Base-by-base conservation (phyloP, 345 rosid genomes). In the Arabidopsis suecica region DNA sequence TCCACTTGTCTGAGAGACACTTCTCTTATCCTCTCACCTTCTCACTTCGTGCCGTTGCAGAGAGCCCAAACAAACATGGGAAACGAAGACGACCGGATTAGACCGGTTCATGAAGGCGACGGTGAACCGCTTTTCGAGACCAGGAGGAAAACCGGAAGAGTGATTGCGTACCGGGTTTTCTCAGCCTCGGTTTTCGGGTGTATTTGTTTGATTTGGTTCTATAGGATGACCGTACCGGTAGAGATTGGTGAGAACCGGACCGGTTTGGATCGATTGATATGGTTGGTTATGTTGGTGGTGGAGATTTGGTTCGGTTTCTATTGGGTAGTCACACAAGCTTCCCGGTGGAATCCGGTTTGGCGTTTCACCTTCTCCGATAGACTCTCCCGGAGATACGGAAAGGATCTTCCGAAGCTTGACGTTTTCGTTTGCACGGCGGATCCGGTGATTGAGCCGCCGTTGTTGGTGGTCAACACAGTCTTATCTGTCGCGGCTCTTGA, bases 391-490 rank as follows among this genome's bases (percentile, higher is more conserved):
- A 86, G 87, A 78, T 87, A 61, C 44, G 60, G 65, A 0, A 30
- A 77, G 12, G 75, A 79, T 12, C 73, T 87, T 4, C 96, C 96
- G 0, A 80, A 56, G 40, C 78, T 92, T 4, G 97, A 92, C 77
- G 58, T 89, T 5, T 89, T 92, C 36, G 86, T 88, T 7, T 87
- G 92, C 89, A 89, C 92, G 14, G 93, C 92, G 8, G 81, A 78
- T 72, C 92, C 91, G 0, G 77, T 22, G 14, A 76, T 86, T n/a
- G 97, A 92, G 84, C 97, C 93, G 55, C 93, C 96, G 22, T 14
- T 66, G 44, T 30, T 92, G 89, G 96, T 86, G 78, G 73, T 87
- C 0, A 89, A 85, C 85, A 92, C 92, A 0, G 78, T 88, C 9
- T 71, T 89, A 71, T 89, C 97, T 4, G 85, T 83, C 5, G 65